Base-by-base conservation (phyloP, 2,329 filamentous ascomycete species). In the Claviceps fusiformis region DNA sequence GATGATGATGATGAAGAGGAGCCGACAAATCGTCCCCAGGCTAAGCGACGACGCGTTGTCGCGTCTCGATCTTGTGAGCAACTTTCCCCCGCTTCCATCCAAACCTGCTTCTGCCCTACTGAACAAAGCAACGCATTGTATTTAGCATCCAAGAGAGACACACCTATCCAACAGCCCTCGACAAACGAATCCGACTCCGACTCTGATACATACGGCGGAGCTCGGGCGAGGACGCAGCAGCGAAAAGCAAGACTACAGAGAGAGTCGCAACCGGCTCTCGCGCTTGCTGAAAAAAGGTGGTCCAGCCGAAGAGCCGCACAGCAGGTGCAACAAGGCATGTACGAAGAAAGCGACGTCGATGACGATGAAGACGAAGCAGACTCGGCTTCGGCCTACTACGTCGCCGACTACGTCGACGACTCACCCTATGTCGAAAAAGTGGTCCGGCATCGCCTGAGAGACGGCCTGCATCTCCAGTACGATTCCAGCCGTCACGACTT, bases 391-490 rank as follows among this genome's bases (percentile, higher is more conserved):
- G 83, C 80, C 59, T 83, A 93, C 67, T 91, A 85, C 44, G 78
- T 76, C 33, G 80, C 78, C 51, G 80, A 83, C 55, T 80, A 81
- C 43, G 86, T 92, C 60, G 87, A 95, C 64, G 85, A 84, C 63
- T 82, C 84, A 3, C 89, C 90, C 19, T 90, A 89, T 62, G 90
- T 98, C 60, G 93, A 98, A 67, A 83, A 88, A 60, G 86, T 98
- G 53, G 81, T 98, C 54, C 88, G 95, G 60, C 91, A 97, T 69
- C 83, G 87, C 51, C 74, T 88, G 43, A 87, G 83, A 67, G 85
- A 89, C 39, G 88, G 79, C 17, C 71, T 79, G 50, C 81, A 80
- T 58, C 68, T 82, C 56, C 71, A 76, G 15, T 73, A 75, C 55
- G 83, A 88, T 50, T 67, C 77, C 2, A 75, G 70, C 29, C 77